phyloP scores from a whole-genome alignment of 495 filamentous ascomycete genomes.

The Podospora fimiseda region DNA sequence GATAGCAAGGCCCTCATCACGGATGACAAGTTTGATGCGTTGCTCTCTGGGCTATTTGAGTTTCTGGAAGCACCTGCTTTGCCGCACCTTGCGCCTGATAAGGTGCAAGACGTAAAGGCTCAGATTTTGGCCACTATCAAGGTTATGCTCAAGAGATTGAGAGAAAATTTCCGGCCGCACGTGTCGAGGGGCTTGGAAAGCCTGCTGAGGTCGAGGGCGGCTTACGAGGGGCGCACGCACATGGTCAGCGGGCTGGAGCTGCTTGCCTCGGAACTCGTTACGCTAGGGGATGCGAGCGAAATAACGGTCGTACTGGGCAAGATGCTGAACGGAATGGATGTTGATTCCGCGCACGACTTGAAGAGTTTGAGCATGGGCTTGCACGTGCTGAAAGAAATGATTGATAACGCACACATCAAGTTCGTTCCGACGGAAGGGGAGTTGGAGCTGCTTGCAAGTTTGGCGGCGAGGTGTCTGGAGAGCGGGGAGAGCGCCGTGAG shows the following conservation, averaged over 20 bases:
- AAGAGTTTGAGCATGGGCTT: slow-evolving; percentile 53
- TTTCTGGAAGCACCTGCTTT: slow-evolving; percentile 62
- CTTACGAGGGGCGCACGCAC: slow-evolving; percentile 48
- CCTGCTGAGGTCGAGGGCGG: slow-evolving; percentile 59
- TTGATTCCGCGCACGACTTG: slow-evolving; percentile 18
- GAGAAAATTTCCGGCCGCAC: slow-evolving; percentile 56
- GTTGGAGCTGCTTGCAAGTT: slow-evolving; percentile 41
- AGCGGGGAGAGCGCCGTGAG: slow-evolving; percentile 71
- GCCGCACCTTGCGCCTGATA: slow-evolving; percentile 40
- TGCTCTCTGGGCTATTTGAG: slow-evolving; percentile 65
- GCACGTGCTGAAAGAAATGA: slow-evolving; percentile 48
- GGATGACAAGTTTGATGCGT: slow-evolving; percentile 65
- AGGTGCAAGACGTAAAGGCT: slow-evolving; percentile 69
- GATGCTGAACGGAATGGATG: slow-evolving; percentile 34
- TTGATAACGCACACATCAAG: slow-evolving; percentile 31
- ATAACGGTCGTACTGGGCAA: slow-evolving; percentile 41
- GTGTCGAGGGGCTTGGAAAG: slow-evolving; percentile 60
- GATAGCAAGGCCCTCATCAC: slow-evolving; percentile 51
- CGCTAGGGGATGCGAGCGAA: slow-evolving; percentile 44
- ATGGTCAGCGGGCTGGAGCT: slow-evolving; percentile 51
- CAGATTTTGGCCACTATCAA: slow-evolving; percentile 79
- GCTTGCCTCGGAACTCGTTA: slow-evolving; percentile 45
- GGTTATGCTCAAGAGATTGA: slow-evolving; percentile 63
- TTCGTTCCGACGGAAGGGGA: slow-evolving; percentile 40
- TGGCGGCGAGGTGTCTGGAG: slow-evolving; percentile 58